phyloP scores from a whole-genome alignment of 2,329 filamentous ascomycete species.

The Macrophomina tecta region DNA sequence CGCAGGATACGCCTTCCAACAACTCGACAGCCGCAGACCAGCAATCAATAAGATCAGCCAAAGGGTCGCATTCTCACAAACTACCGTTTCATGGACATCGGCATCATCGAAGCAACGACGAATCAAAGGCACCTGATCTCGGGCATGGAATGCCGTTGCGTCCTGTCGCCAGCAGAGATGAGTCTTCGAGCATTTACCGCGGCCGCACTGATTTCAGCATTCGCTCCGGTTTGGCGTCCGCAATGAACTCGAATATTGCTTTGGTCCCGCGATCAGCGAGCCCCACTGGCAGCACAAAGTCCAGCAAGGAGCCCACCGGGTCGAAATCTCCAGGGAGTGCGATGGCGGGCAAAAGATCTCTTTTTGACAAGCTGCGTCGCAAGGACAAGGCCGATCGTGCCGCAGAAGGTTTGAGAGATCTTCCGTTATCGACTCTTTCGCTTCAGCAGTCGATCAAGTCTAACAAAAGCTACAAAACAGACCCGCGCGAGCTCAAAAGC shows the following conservation, averaged over 20 bases:
- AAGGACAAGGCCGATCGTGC: constrained; percentile 53
- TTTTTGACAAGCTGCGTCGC: constrained; percentile 61
- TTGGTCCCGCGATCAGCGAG: constrained; percentile 73
- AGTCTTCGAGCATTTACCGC: constrained; percentile 63
- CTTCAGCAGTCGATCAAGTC: constrained; percentile 44
- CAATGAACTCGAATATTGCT: constrained; percentile 57
- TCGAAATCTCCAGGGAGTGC: constrained; percentile 64
- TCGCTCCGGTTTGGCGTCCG: constrained; percentile 52
- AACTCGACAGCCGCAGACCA: constrained; percentile 36
- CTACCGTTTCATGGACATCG: constrained; percentile 71
- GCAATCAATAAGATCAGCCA: constrained; percentile 57
- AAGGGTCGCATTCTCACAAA: constrained; percentile 59
- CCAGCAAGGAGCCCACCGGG: constrained; percentile 51
- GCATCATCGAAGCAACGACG: constrained; percentile 71
- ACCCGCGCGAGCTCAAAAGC: constrained; percentile 39
- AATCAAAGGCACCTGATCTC: constrained; percentile 50
- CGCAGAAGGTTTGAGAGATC: constrained; percentile 47
- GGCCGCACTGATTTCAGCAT: constrained; percentile 53
- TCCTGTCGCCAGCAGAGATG: constrained; percentile 77
- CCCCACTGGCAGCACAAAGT: constrained; percentile 78
- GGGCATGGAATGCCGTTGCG: constrained; percentile 61
- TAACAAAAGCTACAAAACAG: constrained; percentile 37
- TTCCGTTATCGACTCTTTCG: constrained; percentile 49
- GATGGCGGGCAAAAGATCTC: constrained; percentile 54
- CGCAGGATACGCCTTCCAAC: constrained; percentile 26